Percentiles rank a stretch among this genome's conserved stretches.
Evolutionary conservation across 163 green algal species (phyloP).

Genomic region (Volvox carteri): DNA sequence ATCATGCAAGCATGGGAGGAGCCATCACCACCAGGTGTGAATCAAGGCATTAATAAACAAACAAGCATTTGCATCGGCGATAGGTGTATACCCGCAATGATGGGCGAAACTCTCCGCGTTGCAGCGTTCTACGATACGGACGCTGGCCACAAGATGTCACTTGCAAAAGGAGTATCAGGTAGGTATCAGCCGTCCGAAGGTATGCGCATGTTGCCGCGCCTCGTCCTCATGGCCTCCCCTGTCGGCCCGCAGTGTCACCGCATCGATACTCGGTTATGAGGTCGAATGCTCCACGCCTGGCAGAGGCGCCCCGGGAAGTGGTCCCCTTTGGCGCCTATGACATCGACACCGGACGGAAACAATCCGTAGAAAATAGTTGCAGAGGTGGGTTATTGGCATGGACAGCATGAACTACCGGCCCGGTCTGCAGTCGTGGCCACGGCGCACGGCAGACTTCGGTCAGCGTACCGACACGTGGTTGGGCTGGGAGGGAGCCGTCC

Average conservation of each 20-base stretch:
- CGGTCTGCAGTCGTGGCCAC: background rate
- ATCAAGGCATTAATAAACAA: background rate
- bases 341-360: constrained; percentile 48
- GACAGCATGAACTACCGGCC: background rate
- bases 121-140: constrained; percentile 63
- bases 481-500: no score
- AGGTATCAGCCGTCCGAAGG: background rate
- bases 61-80: background rate
- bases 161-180: constrained; percentile 54
- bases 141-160: constrained; percentile 49
- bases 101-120: background rate
- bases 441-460: no score
- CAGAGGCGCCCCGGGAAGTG: constrained; percentile 18
- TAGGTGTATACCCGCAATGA: background rate
- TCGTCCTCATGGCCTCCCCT: background rate
- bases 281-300: constrained; percentile 50
- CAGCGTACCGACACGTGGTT: no score
- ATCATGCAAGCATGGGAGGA: constrained; percentile 43
- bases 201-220: background rate
- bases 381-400: constrained; percentile 49
- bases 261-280: constrained; percentile 55
- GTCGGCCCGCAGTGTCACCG: constrained; percentile 49
- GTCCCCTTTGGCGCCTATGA: constrained; percentile 61
- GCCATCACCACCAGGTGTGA: constrained; percentile 3
- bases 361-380: constrained; percentile 36